Evolutionary conservation across 495 filamentous ascomycete species (phyloP).

Genomic region (Tricharina praecox): DNA sequence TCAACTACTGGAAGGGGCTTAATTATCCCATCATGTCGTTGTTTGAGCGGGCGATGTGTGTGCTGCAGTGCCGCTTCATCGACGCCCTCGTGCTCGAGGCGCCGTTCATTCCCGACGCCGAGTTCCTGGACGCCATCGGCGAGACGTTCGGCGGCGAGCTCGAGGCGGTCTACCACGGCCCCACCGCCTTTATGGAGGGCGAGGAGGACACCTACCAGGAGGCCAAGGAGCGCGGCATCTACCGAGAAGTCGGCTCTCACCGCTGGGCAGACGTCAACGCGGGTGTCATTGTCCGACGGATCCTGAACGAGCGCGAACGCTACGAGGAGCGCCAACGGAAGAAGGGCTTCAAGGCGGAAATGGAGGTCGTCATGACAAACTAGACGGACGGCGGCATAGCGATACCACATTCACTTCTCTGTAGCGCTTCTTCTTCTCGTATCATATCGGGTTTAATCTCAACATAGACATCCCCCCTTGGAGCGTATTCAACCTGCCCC

Average conservation of each 20-base stretch:
- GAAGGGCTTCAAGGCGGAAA: constrained; percentile 66
- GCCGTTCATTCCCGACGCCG: constrained; percentile 61
- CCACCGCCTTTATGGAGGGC: constrained; percentile 75
- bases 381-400: neutral
- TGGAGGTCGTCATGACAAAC: constrained; percentile 2
- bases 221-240: constrained; percentile 63
- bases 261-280: constrained; percentile 77
- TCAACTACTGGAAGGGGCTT: constrained; percentile 87
- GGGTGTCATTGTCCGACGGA: constrained; percentile 75
- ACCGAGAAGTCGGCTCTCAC: constrained; percentile 53
- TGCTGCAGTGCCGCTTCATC: constrained; percentile 86
- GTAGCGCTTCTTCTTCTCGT: neutral
- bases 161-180: constrained; percentile 80
- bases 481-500: neutral
- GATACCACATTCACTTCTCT: neutral
- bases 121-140: constrained; percentile 52
- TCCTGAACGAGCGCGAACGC: constrained; percentile 61
- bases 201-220: constrained; percentile 75
- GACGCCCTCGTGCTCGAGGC: constrained; percentile 75
- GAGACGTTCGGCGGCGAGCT: constrained; percentile 51
- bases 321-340: constrained; percentile 82
- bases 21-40: constrained; percentile 99
- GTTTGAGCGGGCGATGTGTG: constrained; percentile 86
- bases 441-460: neutral
- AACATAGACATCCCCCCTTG: too few relatives aligned